These are phyloP conservation scores for Cerrena zonata DNA, from an alignment of 1,284 basidiomycete species.

Conservation along the genomic window DNA sequence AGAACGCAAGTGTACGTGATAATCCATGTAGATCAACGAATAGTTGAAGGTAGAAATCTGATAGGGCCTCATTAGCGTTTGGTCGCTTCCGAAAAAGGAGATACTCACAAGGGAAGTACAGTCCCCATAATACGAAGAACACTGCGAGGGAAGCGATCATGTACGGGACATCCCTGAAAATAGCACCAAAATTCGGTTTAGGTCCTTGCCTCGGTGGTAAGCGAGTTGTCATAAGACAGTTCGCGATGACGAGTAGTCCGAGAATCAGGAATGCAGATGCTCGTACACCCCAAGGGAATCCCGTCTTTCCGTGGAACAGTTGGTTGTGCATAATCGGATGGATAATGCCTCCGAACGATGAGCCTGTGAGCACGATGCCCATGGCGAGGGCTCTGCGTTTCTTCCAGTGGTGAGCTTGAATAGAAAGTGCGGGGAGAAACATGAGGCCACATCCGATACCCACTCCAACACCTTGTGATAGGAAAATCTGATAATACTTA, in stretches of 20 bases:
- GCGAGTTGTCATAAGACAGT: constrained; percentile 14
- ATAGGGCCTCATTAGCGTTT: background rate
- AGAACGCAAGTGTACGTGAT: background rate
- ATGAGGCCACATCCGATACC: constrained; percentile 38
- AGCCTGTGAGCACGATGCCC: constrained; percentile 23
- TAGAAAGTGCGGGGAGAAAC: constrained; percentile 10
- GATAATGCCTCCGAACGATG: constrained; percentile 2
- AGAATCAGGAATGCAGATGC: constrained; percentile 4
- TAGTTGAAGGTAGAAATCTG: constrained; percentile 20
- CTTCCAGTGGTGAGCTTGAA: constrained; percentile 10
- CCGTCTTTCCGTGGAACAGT: constrained; percentile 15
- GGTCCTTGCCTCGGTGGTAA: constrained; percentile 9
- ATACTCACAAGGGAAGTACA: constrained; percentile 16
- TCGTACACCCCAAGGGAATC: constrained; percentile 8
- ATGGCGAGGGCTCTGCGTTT: constrained; percentile 9
- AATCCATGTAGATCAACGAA: constrained; percentile 10
- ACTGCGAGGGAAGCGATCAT: background rate
- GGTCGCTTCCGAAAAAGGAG: background rate
- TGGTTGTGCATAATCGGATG: constrained; percentile 14
- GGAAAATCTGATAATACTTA: constrained; percentile 20
- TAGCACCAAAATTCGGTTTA: background rate
- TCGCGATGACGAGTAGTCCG: constrained; percentile 4
- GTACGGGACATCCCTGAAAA: background rate
- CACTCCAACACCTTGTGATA: constrained; percentile 33
- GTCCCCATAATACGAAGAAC: constrained; percentile 7